These are phyloP conservation scores for Exophiala calicioides DNA, from an alignment of 2,329 filamentous ascomycete species.

Conservation along the genomic window DNA sequence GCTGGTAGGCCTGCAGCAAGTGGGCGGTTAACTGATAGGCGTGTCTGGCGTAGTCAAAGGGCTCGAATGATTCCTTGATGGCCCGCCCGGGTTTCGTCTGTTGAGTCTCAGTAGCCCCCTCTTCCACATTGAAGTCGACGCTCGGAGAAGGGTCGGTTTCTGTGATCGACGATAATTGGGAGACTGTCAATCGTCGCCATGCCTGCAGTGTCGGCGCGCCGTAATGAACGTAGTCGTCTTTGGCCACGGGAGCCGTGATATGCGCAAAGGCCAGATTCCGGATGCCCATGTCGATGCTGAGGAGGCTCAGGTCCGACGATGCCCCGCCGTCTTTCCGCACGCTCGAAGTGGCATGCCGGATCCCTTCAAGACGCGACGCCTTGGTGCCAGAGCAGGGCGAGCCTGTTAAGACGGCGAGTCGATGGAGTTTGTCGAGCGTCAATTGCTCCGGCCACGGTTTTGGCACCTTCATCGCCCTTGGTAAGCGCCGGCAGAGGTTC, in stretches of 20 bases:
- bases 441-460: conserved; percentile 42
- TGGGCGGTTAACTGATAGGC: conserved; percentile 58
- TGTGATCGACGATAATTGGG: conserved; percentile 23
- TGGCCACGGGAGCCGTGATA: conserved; percentile 38
- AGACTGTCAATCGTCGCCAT: conserved; percentile 45
- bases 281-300: conserved; percentile 85
- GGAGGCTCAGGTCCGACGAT: conserved; percentile 50
- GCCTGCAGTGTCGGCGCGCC: conserved; percentile 30
- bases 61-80: conserved; percentile 53
- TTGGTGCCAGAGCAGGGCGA: conserved; percentile 63
- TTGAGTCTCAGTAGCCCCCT: conserved; percentile 34
- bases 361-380: conserved; percentile 52
- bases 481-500: too few relatives aligned
- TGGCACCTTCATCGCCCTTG: not conserved
- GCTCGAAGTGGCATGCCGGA: conserved; percentile 45
- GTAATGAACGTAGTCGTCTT: conserved; percentile 32
- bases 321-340: conserved; percentile 15
- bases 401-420: conserved; percentile 62
- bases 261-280: conserved; percentile 76
- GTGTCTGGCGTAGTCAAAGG: conserved; percentile 53
- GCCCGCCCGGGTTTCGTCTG: conserved; percentile 1
- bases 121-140: not conserved
- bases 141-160: not conserved
- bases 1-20: conserved; percentile 54
- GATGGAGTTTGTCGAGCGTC: conserved; percentile 57